Conservation (phyloP, 169 alveolate genomes). For the Babesia ovis region DNA sequence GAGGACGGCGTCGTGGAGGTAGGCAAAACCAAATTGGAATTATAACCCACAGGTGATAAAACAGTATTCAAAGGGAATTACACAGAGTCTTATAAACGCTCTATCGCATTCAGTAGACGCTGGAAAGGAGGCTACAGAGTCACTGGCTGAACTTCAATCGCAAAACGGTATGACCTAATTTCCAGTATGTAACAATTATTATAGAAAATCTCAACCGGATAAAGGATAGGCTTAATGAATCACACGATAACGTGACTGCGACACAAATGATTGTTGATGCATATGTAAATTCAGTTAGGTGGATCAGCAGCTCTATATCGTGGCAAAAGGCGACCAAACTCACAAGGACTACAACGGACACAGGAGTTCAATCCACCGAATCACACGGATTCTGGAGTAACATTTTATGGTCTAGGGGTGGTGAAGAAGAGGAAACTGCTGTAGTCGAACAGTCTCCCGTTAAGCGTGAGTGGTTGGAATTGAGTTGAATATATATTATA, state of each 20-base stretch:
- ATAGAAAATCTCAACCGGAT: conserved; percentile 59
- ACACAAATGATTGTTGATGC: conserved; percentile 55
- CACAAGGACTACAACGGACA: background rate
- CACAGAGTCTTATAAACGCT: conserved; percentile 40
- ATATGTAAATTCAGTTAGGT: conserved; percentile 47
- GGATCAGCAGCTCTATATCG: conserved; percentile 46
- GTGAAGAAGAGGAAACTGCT: background rate
- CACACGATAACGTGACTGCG: conserved; percentile 42
- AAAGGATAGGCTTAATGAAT: conserved; percentile 29
- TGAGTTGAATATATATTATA: background rate
- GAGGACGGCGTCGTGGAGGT: conserved; percentile 27
- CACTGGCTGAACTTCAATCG: conserved; percentile 51
- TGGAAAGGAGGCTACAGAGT: conserved; percentile 38
- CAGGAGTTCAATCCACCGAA: background rate
- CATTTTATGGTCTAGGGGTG: background rate
- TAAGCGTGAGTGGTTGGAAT: background rate
- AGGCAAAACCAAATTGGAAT: background rate
- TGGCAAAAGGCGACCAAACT: conserved; percentile 35
- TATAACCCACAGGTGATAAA: conserved; percentile 20
- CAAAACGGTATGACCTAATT: conserved; percentile 41
- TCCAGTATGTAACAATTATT: background rate
- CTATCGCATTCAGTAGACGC: conserved; percentile 38
- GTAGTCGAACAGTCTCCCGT: background rate
- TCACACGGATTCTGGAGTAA: background rate
- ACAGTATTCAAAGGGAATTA: conserved; percentile 6